phyloP scores from a whole-genome alignment of 192 early-diverging fungal species.

The Diversispora eburnea region DNA sequence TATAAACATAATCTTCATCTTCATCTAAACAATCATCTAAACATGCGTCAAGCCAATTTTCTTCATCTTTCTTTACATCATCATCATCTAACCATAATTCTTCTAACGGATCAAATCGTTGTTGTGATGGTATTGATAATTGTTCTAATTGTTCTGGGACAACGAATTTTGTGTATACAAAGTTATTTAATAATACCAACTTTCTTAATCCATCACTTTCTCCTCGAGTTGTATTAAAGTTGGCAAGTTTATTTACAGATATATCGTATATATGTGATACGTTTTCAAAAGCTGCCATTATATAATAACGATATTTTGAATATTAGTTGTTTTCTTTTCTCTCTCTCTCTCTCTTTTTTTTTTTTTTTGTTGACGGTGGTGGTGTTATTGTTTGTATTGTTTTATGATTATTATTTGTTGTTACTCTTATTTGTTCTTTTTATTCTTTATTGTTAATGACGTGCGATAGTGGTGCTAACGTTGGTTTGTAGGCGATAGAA shows the following conservation, averaged over 20 bases:
- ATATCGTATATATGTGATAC: not conserved
- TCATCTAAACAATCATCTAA: constrained; percentile 14
- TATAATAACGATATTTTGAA: too few relatives aligned
- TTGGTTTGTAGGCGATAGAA: too few relatives aligned
- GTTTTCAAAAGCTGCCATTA: not conserved
- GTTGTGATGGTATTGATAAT: not conserved
- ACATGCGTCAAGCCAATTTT: constrained; percentile 11
- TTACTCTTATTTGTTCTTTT: too few relatives aligned
- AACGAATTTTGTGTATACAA: constrained; percentile 1
- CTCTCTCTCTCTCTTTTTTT: too few relatives aligned
- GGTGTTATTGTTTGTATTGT: too few relatives aligned
- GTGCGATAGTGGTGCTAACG: too few relatives aligned
- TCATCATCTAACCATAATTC: constrained; percentile 5
- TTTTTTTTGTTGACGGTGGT: too few relatives aligned
- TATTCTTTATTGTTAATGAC: too few relatives aligned
- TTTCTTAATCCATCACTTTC: not conserved
- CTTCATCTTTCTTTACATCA: constrained; percentile 27
- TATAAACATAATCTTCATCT: constrained; percentile 16
- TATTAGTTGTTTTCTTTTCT: too few relatives aligned
- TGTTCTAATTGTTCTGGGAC: too few relatives aligned
- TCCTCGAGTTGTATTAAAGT: not conserved
- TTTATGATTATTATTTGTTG: too few relatives aligned
- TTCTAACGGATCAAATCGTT: not conserved
- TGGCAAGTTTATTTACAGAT: constrained; percentile 4
- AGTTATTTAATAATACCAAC: constrained; percentile 14